Conservation (phyloP, 306 rosid genomes). For the Corylus heterophylla region DNA sequence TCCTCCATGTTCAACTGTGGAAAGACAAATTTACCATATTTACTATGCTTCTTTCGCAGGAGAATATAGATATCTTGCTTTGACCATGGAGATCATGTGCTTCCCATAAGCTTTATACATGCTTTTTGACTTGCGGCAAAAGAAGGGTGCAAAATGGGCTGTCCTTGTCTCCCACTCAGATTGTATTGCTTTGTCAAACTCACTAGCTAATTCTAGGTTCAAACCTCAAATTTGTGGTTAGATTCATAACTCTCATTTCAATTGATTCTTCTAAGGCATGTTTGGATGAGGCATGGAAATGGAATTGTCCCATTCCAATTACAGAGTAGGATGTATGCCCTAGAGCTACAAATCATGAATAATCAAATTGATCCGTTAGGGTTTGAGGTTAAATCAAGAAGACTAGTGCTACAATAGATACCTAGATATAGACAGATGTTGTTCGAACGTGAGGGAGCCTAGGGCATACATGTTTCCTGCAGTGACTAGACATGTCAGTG, state of each 20-base stretch:
- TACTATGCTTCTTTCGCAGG: background rate
- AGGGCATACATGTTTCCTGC: too few species aligned
- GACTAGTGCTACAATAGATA: too few species aligned
- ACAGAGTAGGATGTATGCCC: background rate
- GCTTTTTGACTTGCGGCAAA: slow-evolving; percentile 49
- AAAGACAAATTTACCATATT: background rate
- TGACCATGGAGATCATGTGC: slow-evolving; percentile 24
- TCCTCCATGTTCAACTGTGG: slow-evolving; percentile 11
- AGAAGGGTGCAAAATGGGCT: slow-evolving; percentile 42
- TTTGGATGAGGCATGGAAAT: background rate
- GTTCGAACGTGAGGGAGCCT: too few species aligned
- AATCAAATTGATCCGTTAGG: background rate
- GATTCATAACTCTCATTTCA: background rate
- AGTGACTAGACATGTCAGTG: too few species aligned
- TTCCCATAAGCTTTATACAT: slow-evolving; percentile 10
- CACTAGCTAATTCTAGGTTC: slow-evolving; percentile 13
- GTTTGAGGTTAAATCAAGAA: too few species aligned
- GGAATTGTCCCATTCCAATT: too few species aligned
- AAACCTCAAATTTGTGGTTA: slow-evolving; percentile 10
- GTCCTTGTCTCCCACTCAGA: slow-evolving; percentile 53
- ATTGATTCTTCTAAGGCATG: background rate
- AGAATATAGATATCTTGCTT: slow-evolving; percentile 8
- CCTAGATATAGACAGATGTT: too few species aligned
- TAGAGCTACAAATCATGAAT: background rate
- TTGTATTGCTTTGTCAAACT: slow-evolving; percentile 36